Conservation (phyloP, 352 stramenopile species). For the Phytopythium litorale region DNA sequence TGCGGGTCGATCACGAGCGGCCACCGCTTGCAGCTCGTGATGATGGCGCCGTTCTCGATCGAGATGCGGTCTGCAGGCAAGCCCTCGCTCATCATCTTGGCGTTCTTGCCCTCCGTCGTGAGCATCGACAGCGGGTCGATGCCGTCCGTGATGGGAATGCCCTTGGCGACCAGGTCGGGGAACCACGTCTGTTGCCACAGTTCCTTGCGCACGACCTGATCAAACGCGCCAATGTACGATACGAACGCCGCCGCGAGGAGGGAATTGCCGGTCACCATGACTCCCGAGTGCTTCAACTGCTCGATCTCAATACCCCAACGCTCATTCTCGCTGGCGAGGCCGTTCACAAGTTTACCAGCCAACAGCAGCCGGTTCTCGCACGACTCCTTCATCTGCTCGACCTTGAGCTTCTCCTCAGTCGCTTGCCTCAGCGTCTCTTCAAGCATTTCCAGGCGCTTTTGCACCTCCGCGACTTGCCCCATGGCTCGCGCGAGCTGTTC, state of each 20-base stretch:
- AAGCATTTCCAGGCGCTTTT: conserved; percentile 89
- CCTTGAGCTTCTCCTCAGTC: conserved; percentile 95
- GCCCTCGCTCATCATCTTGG: conserved; percentile 97
- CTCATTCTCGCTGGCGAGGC: conserved; percentile 95
- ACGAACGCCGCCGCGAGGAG: conserved; percentile 96
- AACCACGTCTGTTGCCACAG: conserved; percentile 83
- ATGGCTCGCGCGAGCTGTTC: conserved; percentile 90
- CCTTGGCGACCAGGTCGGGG: conserved; percentile 86
- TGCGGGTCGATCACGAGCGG: conserved; percentile 97
- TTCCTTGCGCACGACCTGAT: conserved; percentile 88
- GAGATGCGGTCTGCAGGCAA: conserved; percentile 96
- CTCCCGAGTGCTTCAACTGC: conserved; percentile 92
- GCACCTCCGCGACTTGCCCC: conserved; percentile 91
- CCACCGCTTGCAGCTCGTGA: conserved; percentile 97
- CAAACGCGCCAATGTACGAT: conserved; percentile 97
- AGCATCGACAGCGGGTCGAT: conserved; percentile 96
- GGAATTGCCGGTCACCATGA: conserved; percentile 96
- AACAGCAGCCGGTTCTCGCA: conserved; percentile 92
- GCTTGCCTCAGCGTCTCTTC: conserved; percentile 94
- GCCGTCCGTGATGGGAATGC: conserved; percentile 93
- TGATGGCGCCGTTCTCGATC: conserved; percentile 97
- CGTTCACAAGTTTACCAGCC: conserved; percentile 94
- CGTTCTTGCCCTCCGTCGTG: conserved; percentile 95
- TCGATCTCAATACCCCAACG: conserved; percentile 97
- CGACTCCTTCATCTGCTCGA: conserved; percentile 93